These are phyloP conservation scores for Aspergillus japonicus DNA, from an alignment of 2,329 filamentous ascomycete genomes.

Conservation along the genomic window DNA sequence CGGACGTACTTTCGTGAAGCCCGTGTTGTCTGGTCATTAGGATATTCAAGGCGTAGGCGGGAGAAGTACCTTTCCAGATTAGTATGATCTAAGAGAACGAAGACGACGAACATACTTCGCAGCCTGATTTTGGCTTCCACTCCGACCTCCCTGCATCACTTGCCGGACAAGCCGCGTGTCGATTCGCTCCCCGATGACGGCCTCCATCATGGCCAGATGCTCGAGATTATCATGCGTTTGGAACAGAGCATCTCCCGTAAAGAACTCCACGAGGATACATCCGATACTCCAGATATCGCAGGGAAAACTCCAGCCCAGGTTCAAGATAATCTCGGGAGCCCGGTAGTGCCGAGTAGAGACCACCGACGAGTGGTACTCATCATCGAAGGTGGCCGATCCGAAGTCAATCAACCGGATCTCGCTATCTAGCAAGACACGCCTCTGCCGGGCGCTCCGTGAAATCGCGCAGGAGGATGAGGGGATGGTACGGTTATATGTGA, in stretches of 20 bases:
- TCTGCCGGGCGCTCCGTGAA: slow-evolving; percentile 58
- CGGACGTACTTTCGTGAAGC: slow-evolving; percentile 66
- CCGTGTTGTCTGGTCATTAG: slow-evolving; percentile 61
- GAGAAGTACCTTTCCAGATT: slow-evolving; percentile 53
- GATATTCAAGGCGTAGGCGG: slow-evolving; percentile 60
- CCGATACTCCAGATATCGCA: slow-evolving; percentile 71
- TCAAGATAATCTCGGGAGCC: slow-evolving; percentile 66
- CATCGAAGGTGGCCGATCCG: slow-evolving; percentile 66
- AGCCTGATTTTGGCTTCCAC: slow-evolving; percentile 53
- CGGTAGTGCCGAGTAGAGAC: slow-evolving; percentile 67
- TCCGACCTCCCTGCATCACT: slow-evolving; percentile 50
- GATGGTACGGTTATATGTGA: slow-evolving; percentile 67
- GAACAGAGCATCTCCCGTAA: slow-evolving; percentile 66
- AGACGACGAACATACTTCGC: slow-evolving; percentile 50
- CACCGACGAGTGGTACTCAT: slow-evolving; percentile 67
- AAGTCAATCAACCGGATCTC: slow-evolving; percentile 69
- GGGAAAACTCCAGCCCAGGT: slow-evolving; percentile 66
- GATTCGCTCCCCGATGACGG: slow-evolving; percentile 57
- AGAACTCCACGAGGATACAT: slow-evolving; percentile 67
- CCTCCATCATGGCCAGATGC: slow-evolving; percentile 69
- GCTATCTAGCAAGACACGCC: slow-evolving; percentile 62
- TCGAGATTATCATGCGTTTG: slow-evolving; percentile 68
- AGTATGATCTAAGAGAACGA: slow-evolving; percentile 26
- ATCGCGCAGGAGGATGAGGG: slow-evolving; percentile 63
- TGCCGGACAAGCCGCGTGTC: slow-evolving; percentile 56